Percentiles rank a stretch among this genome's conserved stretches.
phyloP scores from a whole-genome alignment of 2,329 filamentous ascomycete species.

The Ploettnerulaceae sp. region DNA sequence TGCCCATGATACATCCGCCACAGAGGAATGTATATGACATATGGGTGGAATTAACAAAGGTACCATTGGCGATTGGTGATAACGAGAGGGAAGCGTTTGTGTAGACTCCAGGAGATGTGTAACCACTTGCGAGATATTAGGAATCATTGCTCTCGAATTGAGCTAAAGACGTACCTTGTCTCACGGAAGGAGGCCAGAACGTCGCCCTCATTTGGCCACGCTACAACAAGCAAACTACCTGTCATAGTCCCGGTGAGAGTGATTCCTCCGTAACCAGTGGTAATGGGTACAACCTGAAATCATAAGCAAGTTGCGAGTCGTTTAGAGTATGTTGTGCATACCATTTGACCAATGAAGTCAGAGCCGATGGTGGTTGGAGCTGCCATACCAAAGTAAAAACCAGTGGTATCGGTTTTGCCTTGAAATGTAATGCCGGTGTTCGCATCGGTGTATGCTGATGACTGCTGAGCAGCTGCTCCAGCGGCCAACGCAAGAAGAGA shows the following conservation, averaged over 20 bases:
- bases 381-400: slow-evolving; percentile 46
- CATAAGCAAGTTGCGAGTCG: too few species aligned
- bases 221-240: slow-evolving; percentile 42
- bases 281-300: slow-evolving; percentile 10
- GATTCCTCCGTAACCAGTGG: slow-evolving; percentile 45
- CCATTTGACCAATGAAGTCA: slow-evolving; percentile 53
- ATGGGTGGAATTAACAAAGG: slow-evolving; percentile 48
- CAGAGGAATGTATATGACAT: slow-evolving; percentile 52
- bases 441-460: slow-evolving; percentile 37
- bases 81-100: slow-evolving; percentile 29
- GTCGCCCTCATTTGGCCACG: slow-evolving; percentile 45
- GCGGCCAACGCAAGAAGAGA: slow-evolving; percentile 9
- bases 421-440: slow-evolving; percentile 45
- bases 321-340: slow-evolving; percentile 36
- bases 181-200: slow-evolving; percentile 40
- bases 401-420: slow-evolving; percentile 35
- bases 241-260: slow-evolving; percentile 45
- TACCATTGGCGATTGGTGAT: slow-evolving; percentile 45
- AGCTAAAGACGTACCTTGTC: slow-evolving; percentile 33
- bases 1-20: slow-evolving; percentile 37
- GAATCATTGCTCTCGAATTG: slow-evolving; percentile 17
- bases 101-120: slow-evolving; percentile 44
- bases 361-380: slow-evolving; percentile 43
- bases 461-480: slow-evolving; percentile 22
- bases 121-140: slow-evolving; percentile 34